These are phyloP conservation scores for Phaeosphaeriaceae sp. DNA, from an alignment of 2,329 filamentous ascomycete species.

Conservation along the genomic window DNA sequence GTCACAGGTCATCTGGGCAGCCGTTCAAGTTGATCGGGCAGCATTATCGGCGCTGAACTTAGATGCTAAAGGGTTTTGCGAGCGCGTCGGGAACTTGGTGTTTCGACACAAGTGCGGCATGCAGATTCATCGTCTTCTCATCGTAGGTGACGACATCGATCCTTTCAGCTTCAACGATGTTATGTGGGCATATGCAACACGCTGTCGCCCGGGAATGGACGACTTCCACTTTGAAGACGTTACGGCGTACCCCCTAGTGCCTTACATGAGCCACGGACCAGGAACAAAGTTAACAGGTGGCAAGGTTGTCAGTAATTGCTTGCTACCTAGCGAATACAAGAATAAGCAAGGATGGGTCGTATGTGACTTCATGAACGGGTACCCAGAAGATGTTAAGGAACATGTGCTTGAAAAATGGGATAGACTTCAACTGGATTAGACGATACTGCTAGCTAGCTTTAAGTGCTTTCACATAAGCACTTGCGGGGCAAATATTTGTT, in stretches of 20 bases:
- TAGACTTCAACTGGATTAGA: too few relatives aligned
- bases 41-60: slow-evolving; percentile 12
- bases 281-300: slow-evolving; percentile 3
- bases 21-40: slow-evolving; percentile 19
- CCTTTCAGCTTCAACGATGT: slow-evolving; percentile 56
- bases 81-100: slow-evolving; percentile 52
- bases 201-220: slow-evolving; percentile 51
- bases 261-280: slow-evolving; percentile 7
- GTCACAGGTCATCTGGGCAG: slow-evolving; percentile 58
- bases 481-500: too few relatives aligned
- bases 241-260: slow-evolving; percentile 5
- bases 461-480: too few relatives aligned
- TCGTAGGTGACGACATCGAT: slow-evolving; percentile 60
- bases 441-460: too few relatives aligned
- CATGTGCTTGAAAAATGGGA: too few relatives aligned
- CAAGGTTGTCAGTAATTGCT: slow-evolving; percentile 6
- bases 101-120: slow-evolving; percentile 53
- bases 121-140: slow-evolving; percentile 53
- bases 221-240: slow-evolving; percentile 7
- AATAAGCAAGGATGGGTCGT: slow-evolving; percentile 2
- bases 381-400: slow-evolving; percentile 4
- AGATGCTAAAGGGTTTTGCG: slow-evolving; percentile 45
- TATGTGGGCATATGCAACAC: slow-evolving; percentile 58
- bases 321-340: slow-evolving; percentile 5
- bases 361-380: slow-evolving; percentile 4